Base-by-base conservation (phyloP, 225 moss, liverwort and hornwort species). In the Climacium dendroides region DNA sequence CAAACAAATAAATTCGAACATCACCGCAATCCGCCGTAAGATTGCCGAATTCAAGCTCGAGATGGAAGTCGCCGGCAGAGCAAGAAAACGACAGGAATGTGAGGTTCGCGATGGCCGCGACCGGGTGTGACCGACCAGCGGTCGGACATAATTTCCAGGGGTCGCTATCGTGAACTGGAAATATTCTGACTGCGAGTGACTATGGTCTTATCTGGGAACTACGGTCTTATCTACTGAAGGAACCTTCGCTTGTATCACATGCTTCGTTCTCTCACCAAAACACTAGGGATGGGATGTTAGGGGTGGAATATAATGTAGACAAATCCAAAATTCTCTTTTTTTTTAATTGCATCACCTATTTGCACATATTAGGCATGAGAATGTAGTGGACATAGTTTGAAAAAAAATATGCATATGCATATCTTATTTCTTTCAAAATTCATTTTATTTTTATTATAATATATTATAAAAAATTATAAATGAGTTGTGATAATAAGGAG, bases 391-490 rank as follows among this genome's bases (percentile, higher is more conserved):
- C 23, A 13, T 14, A 9, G 15, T 24, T 76, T 13, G 5, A 23
- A 35, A 35, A 35, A 35, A 75, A 53, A 0, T 9, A 2, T 13
- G 14, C 0, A 50, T 13, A 48, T 0, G n/a, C n/a, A n/a, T n/a
- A n/a, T n/a, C 0, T 74, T 8, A 8, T 1, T 0, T 14, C 7
- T 73, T 75, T 34, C 22, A 50, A 75, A 34, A 32, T 34, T 34
- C 3, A 37, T 16, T 54, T 24, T 25, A 16, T n/a, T 0, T 54
- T 78, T 55, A 37, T 0, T 55, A 16, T 0, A 16, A n/a, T 26
- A n/a, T 6, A 1, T 16, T 3, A 37, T 2, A 35, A 55, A 4
- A 55, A 54, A 2, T 3, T 54, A 37, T 4, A 52, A 52, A 52
- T 35, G 52, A 34, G 2, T 22, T 52, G 13, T 50, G 5, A 13